Conservation (phyloP, 2,329 filamentous ascomycete genomes). For the Fusarium protoensiforme region DNA sequence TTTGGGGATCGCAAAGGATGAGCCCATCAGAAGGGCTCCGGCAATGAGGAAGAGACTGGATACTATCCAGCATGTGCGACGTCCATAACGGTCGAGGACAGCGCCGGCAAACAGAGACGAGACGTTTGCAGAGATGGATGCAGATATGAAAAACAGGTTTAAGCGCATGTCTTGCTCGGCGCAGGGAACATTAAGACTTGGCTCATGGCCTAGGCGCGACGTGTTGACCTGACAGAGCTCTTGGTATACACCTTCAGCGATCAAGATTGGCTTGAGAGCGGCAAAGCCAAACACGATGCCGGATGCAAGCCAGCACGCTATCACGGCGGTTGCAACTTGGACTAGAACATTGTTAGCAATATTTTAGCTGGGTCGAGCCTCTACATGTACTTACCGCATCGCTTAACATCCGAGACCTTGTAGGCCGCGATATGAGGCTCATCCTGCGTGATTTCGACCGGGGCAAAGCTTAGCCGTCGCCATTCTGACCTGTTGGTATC, state of each 20-base stretch:
- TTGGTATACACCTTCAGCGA: conserved; percentile 76
- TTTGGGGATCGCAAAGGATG: conserved; percentile 67
- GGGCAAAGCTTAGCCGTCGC: conserved; percentile 44
- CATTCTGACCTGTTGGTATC: conserved; percentile 33
- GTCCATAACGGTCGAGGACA: conserved; percentile 84
- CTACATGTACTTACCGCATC: conserved; percentile 34
- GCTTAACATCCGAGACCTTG: conserved; percentile 43
- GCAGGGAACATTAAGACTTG: conserved; percentile 52
- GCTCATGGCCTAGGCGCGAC: conserved; percentile 21
- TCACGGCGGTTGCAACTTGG: conserved; percentile 75
- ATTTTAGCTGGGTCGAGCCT: not conserved
- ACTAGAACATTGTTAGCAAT: conserved; percentile 53
- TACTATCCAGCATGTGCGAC: conserved; percentile 77
- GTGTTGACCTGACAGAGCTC: conserved; percentile 63
- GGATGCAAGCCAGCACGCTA: conserved; percentile 81
- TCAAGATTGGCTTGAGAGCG: conserved; percentile 83
- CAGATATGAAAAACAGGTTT: conserved; percentile 91
- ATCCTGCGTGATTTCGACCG: conserved; percentile 36
- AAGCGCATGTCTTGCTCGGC: conserved; percentile 66
- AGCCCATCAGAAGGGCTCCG: conserved; percentile 78
- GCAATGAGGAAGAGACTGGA: conserved; percentile 74
- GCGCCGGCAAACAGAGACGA: conserved; percentile 85
- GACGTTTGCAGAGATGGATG: conserved; percentile 87
- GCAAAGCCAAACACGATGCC: conserved; percentile 87
- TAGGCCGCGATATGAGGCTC: conserved; percentile 46